Conservation (phyloP, 2,329 filamentous ascomycete genomes). For the Hypomyces rosellus region DNA sequence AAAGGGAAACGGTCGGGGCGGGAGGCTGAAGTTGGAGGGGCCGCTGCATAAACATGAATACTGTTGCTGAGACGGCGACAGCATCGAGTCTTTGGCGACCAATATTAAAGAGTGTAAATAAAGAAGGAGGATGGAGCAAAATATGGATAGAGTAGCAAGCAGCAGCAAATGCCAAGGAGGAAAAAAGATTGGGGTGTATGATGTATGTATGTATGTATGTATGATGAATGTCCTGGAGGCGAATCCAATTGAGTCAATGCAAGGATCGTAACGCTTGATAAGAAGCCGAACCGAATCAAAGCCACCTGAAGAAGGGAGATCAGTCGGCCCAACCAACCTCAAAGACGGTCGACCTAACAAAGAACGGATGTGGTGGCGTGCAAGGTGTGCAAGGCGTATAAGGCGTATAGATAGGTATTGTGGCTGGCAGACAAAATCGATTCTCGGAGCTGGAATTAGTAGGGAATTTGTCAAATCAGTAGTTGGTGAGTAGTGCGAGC, state of each 20-base stretch:
- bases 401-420: background rate
- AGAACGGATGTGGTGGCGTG: conserved; percentile 7
- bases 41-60: conserved; percentile 10
- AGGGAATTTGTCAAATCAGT: too few species aligned
- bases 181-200: background rate
- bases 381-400: background rate
- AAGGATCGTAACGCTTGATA: background rate
- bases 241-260: background rate
- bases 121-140: background rate
- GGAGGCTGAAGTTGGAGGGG: conserved; percentile 10
- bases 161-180: background rate
- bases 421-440: background rate
- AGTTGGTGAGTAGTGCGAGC: too few species aligned
- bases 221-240: background rate
- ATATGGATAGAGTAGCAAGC: background rate
- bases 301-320: conserved; percentile 1
- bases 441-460: background rate
- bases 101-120: too few species aligned
- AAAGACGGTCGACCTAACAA: background rate
- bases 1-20: background rate
- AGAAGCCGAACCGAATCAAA: background rate
- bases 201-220: background rate
- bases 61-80: conserved; percentile 1
- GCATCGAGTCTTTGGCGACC: too few species aligned
- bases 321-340: too few species aligned